phyloP scores from a whole-genome alignment of 2,329 filamentous ascomycete species.

The Westerdykella sp. region DNA sequence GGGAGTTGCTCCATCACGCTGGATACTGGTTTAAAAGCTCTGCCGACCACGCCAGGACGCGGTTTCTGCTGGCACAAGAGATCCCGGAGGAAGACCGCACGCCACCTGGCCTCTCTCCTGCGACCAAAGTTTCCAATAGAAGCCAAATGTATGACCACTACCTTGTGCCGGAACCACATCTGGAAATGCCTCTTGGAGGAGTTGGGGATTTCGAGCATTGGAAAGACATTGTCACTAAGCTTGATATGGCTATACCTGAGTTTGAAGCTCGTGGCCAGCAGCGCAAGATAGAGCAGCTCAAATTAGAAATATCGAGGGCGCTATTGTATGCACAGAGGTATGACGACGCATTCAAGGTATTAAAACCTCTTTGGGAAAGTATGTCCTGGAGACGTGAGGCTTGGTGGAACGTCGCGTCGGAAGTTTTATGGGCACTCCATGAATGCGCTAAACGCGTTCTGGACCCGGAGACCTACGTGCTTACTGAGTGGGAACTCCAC shows the following conservation, averaged over 20 bases:
- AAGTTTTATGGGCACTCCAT: slow-evolving; percentile 49
- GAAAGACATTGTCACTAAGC: slow-evolving; percentile 43
- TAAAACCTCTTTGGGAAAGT: slow-evolving; percentile 50
- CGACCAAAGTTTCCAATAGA: slow-evolving; percentile 50
- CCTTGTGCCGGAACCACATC: slow-evolving; percentile 52
- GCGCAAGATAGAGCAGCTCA: slow-evolving; percentile 50
- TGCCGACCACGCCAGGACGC: slow-evolving; percentile 46
- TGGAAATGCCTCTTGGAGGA: slow-evolving; percentile 45
- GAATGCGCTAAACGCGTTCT: slow-evolving; percentile 46
- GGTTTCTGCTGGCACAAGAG: slow-evolving; percentile 47
- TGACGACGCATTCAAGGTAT: slow-evolving; percentile 45
- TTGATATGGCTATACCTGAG: slow-evolving; percentile 45
- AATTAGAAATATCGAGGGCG: slow-evolving; percentile 51
- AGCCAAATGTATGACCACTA: slow-evolving; percentile 54
- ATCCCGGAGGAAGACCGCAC: slow-evolving; percentile 56
- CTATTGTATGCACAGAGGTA: slow-evolving; percentile 47
- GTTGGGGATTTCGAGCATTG: slow-evolving; percentile 47
- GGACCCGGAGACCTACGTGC: slow-evolving; percentile 45
- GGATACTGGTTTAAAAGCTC: slow-evolving; percentile 56
- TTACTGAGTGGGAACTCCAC: slow-evolving; percentile 53
- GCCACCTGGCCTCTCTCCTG: slow-evolving; percentile 50
- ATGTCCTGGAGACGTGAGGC: slow-evolving; percentile 54
- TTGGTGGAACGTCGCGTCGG: slow-evolving; percentile 54
- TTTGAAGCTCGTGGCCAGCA: slow-evolving; percentile 49
- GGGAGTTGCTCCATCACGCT: slow-evolving; percentile 55